Percentiles rank a stretch among this genome's conserved stretches.
These are phyloP conservation scores for Penicillium silybi DNA, from an alignment of 495 filamentous ascomycete species.

Conservation along the genomic window DNA sequence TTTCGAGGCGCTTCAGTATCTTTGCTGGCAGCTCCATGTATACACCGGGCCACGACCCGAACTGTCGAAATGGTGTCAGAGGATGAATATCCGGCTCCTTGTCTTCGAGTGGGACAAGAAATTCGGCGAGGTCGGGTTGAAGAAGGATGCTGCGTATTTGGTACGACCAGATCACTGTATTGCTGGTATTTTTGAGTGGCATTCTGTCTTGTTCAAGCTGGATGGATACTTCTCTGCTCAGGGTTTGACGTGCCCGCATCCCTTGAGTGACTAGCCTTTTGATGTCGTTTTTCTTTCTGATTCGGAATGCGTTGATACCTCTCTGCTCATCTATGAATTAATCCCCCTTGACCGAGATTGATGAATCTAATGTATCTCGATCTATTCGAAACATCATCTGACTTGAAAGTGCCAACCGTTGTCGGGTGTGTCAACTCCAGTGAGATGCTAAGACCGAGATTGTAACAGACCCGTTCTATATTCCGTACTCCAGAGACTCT, in stretches of 20 bases:
- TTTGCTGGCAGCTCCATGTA: slow-evolving; percentile 36
- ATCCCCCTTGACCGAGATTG: too few relatives aligned
- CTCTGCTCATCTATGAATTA: too few relatives aligned
- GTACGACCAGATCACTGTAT: slow-evolving; percentile 36
- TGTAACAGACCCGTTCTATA: too few relatives aligned
- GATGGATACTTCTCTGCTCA: slow-evolving; percentile 15
- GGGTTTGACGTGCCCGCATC: slow-evolving; percentile 3
- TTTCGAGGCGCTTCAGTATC: slow-evolving; percentile 23
- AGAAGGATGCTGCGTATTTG: slow-evolving; percentile 27
- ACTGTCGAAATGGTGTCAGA: slow-evolving; percentile 28
- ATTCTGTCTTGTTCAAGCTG: slow-evolving; percentile 1
- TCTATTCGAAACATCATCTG: too few relatives aligned
- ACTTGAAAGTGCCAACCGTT: too few relatives aligned
- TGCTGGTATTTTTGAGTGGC: slow-evolving; percentile 23
- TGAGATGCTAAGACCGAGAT: too few relatives aligned
- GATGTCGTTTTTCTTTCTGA: background rate
- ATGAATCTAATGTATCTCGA: too few relatives aligned
- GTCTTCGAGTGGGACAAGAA: slow-evolving; percentile 25
- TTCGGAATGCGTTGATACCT: too few relatives aligned
- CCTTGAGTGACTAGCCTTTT: background rate
- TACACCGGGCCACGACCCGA: slow-evolving; percentile 20
- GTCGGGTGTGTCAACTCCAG: too few relatives aligned
- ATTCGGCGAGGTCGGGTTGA: slow-evolving; percentile 21
- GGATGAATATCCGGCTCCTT: slow-evolving; percentile 16
- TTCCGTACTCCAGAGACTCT: too few relatives aligned